Base-by-base conservation (phyloP, 1,284 basidiomycete species). In the Malassezia yamatoensis region DNA sequence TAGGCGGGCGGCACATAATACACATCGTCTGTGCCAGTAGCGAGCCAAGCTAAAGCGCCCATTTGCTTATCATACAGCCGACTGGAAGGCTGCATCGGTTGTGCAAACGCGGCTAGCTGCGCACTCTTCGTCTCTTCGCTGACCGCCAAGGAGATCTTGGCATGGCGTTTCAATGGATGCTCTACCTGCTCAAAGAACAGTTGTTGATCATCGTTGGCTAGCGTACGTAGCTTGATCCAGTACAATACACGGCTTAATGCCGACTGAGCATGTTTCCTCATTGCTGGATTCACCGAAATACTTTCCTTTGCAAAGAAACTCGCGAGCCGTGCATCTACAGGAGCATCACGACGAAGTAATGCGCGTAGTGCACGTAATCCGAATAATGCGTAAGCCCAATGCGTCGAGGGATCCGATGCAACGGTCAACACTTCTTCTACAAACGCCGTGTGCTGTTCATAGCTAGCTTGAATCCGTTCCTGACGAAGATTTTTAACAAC, bases 301-400 rank as follows among this genome's bases (percentile, higher is more conserved):
- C 73, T 61, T 59, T 76, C 69, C n/a, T 60, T 60, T 12, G 70
- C 62, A 21, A 78, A 61, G 60, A 71, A 76, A 13, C 54, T 79
- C 0, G 85, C 83, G 7, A 88, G 75, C 3, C 82, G 80, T 6
- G 84, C 76, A n/a, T 83, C 77, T 8, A 83, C 79, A 0, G 83
- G 80, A 45, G 78, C 76, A 72, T 96, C 90, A 65, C 90, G 81
- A 51, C 88, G 82, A 45, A 89, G 79, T 41, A 93, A 79, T 20
- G 81, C 80, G 32, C 80, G 79, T 33, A 96, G 76, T 72, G 90
- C 86, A 39, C 83, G 82, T 18, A 82, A 78, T 1, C 88, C 85
- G 59, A 85, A 85, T 76, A 89, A 83, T 0, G 84, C 79, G 76
- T 94, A 96, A 74, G 88, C 81, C 91, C 91, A 96, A 83, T 96